Evolutionary conservation across 257 asterid species (phyloP), one percentile per base, ranked within the genome.

Genomic region (Lavandula angustifolia): DNA sequence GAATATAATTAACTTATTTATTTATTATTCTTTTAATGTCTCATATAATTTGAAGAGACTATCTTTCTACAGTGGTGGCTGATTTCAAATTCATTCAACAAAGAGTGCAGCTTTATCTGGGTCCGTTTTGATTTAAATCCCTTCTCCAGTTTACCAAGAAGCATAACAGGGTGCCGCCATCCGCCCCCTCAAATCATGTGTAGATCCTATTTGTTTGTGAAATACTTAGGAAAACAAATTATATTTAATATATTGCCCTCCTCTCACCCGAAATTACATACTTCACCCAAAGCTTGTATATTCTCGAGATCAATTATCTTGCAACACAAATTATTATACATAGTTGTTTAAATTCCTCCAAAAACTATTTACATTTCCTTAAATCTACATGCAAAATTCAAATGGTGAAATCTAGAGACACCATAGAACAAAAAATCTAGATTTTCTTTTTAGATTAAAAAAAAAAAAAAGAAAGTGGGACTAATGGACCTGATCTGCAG

Each of bases 281-380:
- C 27, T 22, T 22, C 27, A 22, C 27, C 27, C 27, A 22, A 22
- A 22, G 27, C 27, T 22, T 22, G 27, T 22, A 22, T 22, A 22
- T 22, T 22, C 1, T 0, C 2, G 27, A 22, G 27, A 22, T 22
- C 3, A 33, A 33, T 33, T 33, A 33, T 33, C 6, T 33, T 4
- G 37, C 37, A 3, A 6, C 37, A 33, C 6, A 33, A 33, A 33
- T 3, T 6, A 33, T 6, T 33, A 66, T 2, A 27, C 0, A 41
- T 31, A 13, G 58, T 44, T 50, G n/a, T 22, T 73, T 18, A 64
- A 42, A 38, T 18, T 42, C 42, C 60, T 85, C 79, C 73, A 73
- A 76, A 75, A 71, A 70, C 34, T 81, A 83, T 81, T 66, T 81
- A 83, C 86, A 83, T 72, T 78, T 50, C 84, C 84, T 77, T 41